These are phyloP conservation scores for Pseudevernia furfuracea DNA, from an alignment of 495 filamentous ascomycete species.

Conservation along the genomic window DNA sequence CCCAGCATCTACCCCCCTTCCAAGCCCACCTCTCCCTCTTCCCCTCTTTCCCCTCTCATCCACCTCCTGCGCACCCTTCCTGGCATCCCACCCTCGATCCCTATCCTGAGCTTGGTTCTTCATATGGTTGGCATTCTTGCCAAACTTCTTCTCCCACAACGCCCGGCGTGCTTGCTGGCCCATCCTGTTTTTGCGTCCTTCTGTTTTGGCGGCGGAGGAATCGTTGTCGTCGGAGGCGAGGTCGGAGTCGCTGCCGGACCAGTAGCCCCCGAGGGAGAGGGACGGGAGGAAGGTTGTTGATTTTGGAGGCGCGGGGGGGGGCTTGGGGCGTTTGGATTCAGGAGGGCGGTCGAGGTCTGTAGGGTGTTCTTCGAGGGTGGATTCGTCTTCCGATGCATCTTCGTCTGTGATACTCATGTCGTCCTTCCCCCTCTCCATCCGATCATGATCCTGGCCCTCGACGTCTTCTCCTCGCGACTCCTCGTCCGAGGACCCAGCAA, in stretches of 20 bases:
- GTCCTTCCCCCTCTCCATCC: too few relatives aligned
- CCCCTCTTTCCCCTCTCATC: conserved; percentile 25
- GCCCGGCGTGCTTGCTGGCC: conserved; percentile 80
- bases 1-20: conserved; percentile 12
- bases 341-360: neutral
- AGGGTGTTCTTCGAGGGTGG: neutral
- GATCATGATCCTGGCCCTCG: conserved; percentile 29
- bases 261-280: conserved; percentile 79
- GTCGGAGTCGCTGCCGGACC: conserved; percentile 80
- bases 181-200: conserved; percentile 66
- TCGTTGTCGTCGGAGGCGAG: conserved; percentile 37
- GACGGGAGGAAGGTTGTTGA: conserved; percentile 81
- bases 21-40: conserved; percentile 23
- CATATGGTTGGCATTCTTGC: conserved; percentile 66
- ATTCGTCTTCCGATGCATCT: neutral
- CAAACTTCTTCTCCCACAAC: conserved; percentile 90
- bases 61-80: conserved; percentile 36
- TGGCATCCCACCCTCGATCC: conserved; percentile 44
- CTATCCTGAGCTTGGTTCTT: conserved; percentile 34
- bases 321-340: conserved; percentile 23
- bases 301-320: conserved; percentile 27
- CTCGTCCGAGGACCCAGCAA: conserved; percentile 45
- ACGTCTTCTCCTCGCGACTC: conserved; percentile 41
- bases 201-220: neutral
- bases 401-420: conserved; percentile 16